Percentiles rank a stretch among this genome's conserved stretches.
These are phyloP conservation scores for Russula sp. DNA, from an alignment of 768 basidiomycete genomes.

Conservation along the genomic window DNA sequence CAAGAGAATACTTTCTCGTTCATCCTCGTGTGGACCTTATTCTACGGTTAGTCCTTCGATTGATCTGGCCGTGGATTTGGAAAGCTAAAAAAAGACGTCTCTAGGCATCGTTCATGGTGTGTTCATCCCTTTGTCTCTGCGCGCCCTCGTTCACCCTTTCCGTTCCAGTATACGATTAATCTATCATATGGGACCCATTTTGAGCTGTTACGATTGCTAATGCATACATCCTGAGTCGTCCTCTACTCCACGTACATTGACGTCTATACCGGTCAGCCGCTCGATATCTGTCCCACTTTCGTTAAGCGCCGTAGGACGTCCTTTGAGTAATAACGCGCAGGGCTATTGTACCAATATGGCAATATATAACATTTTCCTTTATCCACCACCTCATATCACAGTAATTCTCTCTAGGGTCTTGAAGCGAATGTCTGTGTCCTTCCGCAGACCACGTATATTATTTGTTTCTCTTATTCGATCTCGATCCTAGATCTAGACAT, in stretches of 20 bases:
- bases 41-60: conserved; percentile 64
- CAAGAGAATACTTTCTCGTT: conserved; percentile 92
- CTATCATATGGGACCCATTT: too few species aligned
- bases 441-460: not conserved
- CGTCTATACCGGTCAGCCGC: not conserved
- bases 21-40: conserved; percentile 89
- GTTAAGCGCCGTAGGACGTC: not conserved
- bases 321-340: not conserved
- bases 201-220: not conserved
- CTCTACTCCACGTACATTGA: not conserved
- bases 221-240: not conserved
- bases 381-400: not conserved
- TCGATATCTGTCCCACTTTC: not conserved
- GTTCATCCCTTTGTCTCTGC: not conserved
- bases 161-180: conserved; percentile 21
- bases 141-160: not conserved
- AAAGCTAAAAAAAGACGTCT: conserved; percentile 18
- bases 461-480: not conserved
- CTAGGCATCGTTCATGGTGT: conserved; percentile 47
- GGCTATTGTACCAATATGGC: conserved; percentile 6
- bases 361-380: not conserved
- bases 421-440: not conserved
- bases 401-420: not conserved
- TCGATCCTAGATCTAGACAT: too few species aligned
- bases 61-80: conserved; percentile 9